These are phyloP conservation scores for Ramularia collo-cygni DNA, from an alignment of 2,329 filamentous ascomycete genomes.

Conservation along the genomic window DNA sequence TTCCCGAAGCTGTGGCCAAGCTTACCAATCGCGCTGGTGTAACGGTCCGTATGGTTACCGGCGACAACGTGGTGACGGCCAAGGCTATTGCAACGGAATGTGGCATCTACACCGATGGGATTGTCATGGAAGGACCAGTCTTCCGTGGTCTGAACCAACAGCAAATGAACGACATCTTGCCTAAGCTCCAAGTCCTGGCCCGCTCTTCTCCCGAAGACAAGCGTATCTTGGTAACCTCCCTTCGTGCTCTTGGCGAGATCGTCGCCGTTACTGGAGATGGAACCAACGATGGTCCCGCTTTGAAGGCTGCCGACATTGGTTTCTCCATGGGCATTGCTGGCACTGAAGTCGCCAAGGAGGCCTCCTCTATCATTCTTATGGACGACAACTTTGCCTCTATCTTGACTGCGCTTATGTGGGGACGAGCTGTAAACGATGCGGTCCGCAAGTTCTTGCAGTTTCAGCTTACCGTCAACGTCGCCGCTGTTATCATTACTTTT, in stretches of 20 bases:
- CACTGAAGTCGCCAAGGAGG: conserved; percentile 58
- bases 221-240: conserved; percentile 54
- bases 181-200: conserved; percentile 59
- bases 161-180: conserved; percentile 50
- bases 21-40: conserved; percentile 60
- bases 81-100: conserved; percentile 67
- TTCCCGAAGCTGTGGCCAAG: conserved; percentile 58
- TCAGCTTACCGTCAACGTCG: conserved; percentile 84
- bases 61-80: conserved; percentile 66
- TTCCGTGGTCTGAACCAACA: conserved; percentile 36
- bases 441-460: conserved; percentile 56
- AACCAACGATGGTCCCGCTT: conserved; percentile 58
- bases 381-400: conserved; percentile 58
- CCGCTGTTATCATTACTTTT: conserved; percentile 80
- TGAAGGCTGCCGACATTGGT: conserved; percentile 60
- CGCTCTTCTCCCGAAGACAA: conserved; percentile 65
- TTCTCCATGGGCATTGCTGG: conserved; percentile 63
- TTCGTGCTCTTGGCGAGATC: conserved; percentile 59
- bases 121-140: conserved; percentile 40
- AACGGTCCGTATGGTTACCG: conserved; percentile 66
- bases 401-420: conserved; percentile 56
- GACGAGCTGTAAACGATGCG: conserved; percentile 51
- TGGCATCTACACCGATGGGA: conserved; percentile 52
- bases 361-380: conserved; percentile 56
- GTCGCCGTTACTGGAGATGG: conserved; percentile 62